Evolutionary conservation across 129 eudicot genomes (phyloP), one percentile per base, ranked within the genome.

Genomic region (Artemisia argyi): DNA sequence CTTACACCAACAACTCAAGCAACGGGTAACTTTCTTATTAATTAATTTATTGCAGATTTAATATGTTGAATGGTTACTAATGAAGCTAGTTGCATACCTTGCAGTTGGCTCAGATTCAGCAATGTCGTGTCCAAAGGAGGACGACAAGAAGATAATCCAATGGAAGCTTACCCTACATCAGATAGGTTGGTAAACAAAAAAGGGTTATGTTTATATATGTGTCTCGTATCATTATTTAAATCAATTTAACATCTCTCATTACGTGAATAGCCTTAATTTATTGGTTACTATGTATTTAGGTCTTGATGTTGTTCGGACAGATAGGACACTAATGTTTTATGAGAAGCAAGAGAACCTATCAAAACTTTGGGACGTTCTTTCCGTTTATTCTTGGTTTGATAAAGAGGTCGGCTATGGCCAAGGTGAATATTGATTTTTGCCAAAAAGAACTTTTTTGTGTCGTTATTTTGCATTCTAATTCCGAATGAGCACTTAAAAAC

Each of bases 341-440:
- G 98, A 85, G 79, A 89, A 89, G 85, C 88, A 80, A 62, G 96
- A 89, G 61, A 89, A 89, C 80, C 75, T 93, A 58, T 63, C 95
- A 3, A 93, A 89, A 84, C 92, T 93, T 16, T 93, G 98, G 98
- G 98, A 93, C 82, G 83, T 93, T 68, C 82, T 94, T 62, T 75
- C 99, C 10, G 96, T 94, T 17, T 94, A 94, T 82, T 74, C 99
- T 9, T 94, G 99, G 99, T 82, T 86, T 73, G 99, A 94, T 81
- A 74, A 67, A 81, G 99, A 94, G 68, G 89, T 94, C 39, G 97
- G 97, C 61, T 94, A 94, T 78, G 86, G 97, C 78, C 99, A 94
- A 94, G 99, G 99, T 94, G 61, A 42, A 85, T 71, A 0, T 71
- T 64, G n/a, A 17, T 62, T 63, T 78, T 22, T 17, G 11, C 46